Base-by-base conservation (phyloP, 2,329 filamentous ascomycete genomes). In the Akanthomyces lecanii region DNA sequence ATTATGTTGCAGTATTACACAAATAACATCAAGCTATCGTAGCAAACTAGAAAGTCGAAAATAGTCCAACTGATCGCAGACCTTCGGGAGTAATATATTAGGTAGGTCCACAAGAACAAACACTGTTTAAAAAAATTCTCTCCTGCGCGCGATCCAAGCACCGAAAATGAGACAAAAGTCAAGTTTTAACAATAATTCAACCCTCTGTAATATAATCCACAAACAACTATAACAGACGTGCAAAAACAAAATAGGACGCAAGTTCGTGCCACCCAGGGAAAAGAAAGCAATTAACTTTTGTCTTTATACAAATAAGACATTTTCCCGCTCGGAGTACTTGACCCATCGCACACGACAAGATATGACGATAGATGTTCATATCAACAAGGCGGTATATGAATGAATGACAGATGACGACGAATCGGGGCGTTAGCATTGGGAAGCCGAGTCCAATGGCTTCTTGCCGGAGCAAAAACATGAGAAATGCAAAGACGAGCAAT, bases 21-120 rank as follows among this genome's bases (percentile, higher is more conserved):
- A 61, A 52, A 48, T 48, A 61, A 44, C 42, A 61, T 54, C 40
- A 28, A 61, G 59, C 50, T 54, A 21, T 42, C 23, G 38, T 54
- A 28, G 40, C 59, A 54, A 61, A 53, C 28, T 52, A 25, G 28
- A 52, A 61, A 11, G 23, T 4, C 25, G 23, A 23, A n/a, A 25
- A 61, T 30, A 40, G 44, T 38, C 38, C 38, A 45, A 44, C 38
- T 33, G 23, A 36, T 21, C 25, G 23, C 28, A 38, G 42, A 33
- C n/a, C 8, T 16, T 6, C 21, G 11, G 3, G 47, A 30, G 4
- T 14, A 12, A 28, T 25, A 10, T 38, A 47, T 21, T 38, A 54
- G 11, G 25, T 38, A 48, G 18, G 25, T 5, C 16, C 47, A 18
- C 23, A 44, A 61, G 25, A 28, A 51, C 4, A 11, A 25, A 40